Percentiles rank a stretch among this genome's conserved stretches.
These are phyloP conservation scores for Monosporascus sp. DNA, from an alignment of 2,329 filamentous ascomycete genomes.

Conservation along the genomic window DNA sequence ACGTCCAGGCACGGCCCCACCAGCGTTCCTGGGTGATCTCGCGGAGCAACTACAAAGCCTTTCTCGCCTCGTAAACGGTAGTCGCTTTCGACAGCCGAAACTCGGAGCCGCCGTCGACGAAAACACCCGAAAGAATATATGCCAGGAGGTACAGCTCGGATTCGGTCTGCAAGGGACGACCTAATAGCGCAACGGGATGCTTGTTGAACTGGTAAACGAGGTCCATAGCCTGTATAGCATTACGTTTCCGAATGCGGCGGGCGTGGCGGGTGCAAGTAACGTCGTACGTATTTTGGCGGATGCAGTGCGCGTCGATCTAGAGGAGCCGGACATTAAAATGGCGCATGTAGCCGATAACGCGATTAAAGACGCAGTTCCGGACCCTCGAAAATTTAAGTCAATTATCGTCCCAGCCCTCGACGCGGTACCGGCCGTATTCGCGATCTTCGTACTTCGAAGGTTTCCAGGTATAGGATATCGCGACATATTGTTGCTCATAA, in stretches of 20 bases:
- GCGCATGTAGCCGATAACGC: slow-evolving; percentile 20
- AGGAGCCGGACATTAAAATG: slow-evolving; percentile 12
- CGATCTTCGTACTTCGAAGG: slow-evolving; percentile 11
- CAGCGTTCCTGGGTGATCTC: slow-evolving; percentile 23
- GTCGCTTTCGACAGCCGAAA: slow-evolving; percentile 4
- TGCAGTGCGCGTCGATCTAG: slow-evolving; percentile 27
- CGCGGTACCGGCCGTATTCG: slow-evolving; percentile 8
- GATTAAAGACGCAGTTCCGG: slow-evolving; percentile 19
- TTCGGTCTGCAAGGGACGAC: slow-evolving; percentile 8
- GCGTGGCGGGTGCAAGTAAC: too few species aligned
- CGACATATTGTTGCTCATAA: slow-evolving; percentile 8
- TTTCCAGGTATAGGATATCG: slow-evolving; percentile 19
- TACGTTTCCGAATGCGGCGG: slow-evolving; percentile 17
- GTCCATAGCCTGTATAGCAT: slow-evolving; percentile 27
- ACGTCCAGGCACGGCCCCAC: slow-evolving; percentile 29
- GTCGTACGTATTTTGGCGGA: slow-evolving; percentile 12
- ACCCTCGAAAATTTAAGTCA: slow-evolving; percentile 4
- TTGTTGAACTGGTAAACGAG: slow-evolving; percentile 25
- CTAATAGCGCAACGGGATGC: slow-evolving; percentile 26
- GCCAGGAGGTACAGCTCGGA: slow-evolving; percentile 7
- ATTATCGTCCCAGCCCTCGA: not conserved
- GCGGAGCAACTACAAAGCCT: slow-evolving; percentile 16
- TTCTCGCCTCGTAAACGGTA: slow-evolving; percentile 2
- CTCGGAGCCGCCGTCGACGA: slow-evolving; percentile 10
- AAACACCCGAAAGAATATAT: slow-evolving; percentile 12